phyloP scores from a whole-genome alignment of 306 rosid species.

The Rosa multiflora region DNA sequence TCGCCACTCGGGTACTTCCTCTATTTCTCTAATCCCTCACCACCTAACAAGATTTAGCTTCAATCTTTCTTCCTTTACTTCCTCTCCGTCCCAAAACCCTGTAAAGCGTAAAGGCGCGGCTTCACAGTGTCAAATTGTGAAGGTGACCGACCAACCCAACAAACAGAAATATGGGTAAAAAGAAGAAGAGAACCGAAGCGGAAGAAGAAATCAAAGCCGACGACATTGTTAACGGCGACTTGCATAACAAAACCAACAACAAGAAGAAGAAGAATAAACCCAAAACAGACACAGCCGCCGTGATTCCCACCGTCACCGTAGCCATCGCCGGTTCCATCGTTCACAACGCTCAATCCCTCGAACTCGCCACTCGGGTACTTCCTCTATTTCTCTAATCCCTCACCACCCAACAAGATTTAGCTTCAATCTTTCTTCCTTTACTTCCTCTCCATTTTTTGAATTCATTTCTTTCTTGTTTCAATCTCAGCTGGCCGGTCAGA shows the following conservation, averaged over 20 bases:
- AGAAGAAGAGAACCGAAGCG: too few species aligned
- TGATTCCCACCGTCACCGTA: conserved; percentile 62
- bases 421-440: not conserved
- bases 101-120: not conserved
- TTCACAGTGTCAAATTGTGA: too few species aligned
- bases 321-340: conserved; percentile 93
- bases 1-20: conserved; percentile 72
- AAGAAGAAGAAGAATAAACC: too few species aligned
- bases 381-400: not conserved
- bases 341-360: conserved; percentile 79
- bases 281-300: conserved; percentile 23
- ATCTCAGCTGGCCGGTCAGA: conserved; percentile 86
- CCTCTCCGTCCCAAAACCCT: conserved; percentile 3
- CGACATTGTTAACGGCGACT: too few species aligned
- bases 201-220: too few species aligned
- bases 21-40: not conserved
- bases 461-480: conserved; percentile 4
- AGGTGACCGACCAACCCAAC: not conserved
- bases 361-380: conserved; percentile 82
- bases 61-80: not conserved
- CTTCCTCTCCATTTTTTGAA: not conserved
- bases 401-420: not conserved
- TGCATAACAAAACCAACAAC: too few species aligned
- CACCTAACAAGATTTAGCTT: too few species aligned
- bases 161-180: conserved; percentile 38